Evolutionary conservation across 306 rosid species (phyloP), one percentile per base, ranked within the genome.

Genomic region (Prosopis cineraria): DNA sequence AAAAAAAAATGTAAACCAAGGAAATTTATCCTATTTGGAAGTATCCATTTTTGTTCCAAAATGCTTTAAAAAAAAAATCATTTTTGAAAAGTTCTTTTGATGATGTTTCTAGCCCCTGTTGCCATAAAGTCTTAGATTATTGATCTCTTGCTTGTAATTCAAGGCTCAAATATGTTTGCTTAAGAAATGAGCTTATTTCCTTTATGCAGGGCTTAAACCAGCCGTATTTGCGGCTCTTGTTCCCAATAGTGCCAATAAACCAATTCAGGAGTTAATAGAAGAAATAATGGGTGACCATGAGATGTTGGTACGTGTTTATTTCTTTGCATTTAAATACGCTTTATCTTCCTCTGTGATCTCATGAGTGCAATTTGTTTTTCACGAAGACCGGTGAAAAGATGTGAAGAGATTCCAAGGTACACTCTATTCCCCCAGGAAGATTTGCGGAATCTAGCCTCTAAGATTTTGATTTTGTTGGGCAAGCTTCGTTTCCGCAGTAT

Each of bases 211-310:
- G 84, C 96, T 92, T 39, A 86, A 91, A 78, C 88, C 97, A 19
- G 93, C 97, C 60, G 89, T 91, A 10, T 95, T 91, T 80, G 97
- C 98, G 0, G 98, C 98, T 31, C 97, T 95, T 82, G 98, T 95
- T 82, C 98, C 98, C 16, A 89, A 95, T 86, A 88, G 93, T 60
- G 97, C 98, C 3, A 80, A 92, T 55, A 88, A 89, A 86, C 91
- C 90, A 22, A 73, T 95, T 64, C 70, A 78, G 50, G 97, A 89
- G 84, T 82, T 95, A 71, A 89, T 92, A 75, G 97, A 87, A 43
- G 98, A 95, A 84, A 84, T 92, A 56, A 77, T 85, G 85, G 98
- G 91, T 39, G 98, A 95, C 78, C 93, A 95, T 85, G 90, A 92
- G 87, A 84, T 78, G 90, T 70, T 92, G 85, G 98, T 95, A 81